Conservation (phyloP, 1,139 yeast species). For the Pichia sp. region DNA sequence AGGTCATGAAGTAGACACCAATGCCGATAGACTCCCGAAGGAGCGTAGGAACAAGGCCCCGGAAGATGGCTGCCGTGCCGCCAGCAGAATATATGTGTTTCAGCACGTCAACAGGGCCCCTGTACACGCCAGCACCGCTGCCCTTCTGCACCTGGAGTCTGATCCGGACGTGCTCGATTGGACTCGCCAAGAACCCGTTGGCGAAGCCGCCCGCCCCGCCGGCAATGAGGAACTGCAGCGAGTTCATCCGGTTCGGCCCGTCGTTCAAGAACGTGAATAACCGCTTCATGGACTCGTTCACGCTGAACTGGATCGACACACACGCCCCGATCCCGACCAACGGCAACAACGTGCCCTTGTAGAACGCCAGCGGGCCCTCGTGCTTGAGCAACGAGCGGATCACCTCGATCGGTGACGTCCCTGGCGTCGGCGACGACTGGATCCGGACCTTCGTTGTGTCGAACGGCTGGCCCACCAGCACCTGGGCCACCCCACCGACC, state of each 20-base stretch:
- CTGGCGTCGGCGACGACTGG: constrained; percentile 76
- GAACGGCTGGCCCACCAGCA: constrained; percentile 92
- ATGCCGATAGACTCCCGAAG: constrained; percentile 81
- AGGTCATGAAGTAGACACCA: constrained; percentile 84
- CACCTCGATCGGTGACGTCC: constrained; percentile 64
- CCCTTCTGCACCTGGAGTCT: constrained; percentile 76
- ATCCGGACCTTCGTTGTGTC: constrained; percentile 90
- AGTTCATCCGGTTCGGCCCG: constrained; percentile 24
- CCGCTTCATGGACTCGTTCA: constrained; percentile 91
- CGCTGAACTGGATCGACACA: constrained; percentile 82
- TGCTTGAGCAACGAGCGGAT: constrained; percentile 61
- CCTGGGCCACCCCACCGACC: constrained; percentile 92
- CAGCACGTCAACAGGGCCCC: constrained; percentile 81
- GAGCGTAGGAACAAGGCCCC: constrained; percentile 77
- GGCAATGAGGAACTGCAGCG: constrained; percentile 64
- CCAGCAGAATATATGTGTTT: constrained; percentile 49
- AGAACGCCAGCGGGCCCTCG: constrained; percentile 76
- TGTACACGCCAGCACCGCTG: constrained; percentile 36
- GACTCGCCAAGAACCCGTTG: constrained; percentile 81
- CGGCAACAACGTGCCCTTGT: constrained; percentile 50
- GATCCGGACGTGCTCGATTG: constrained; percentile 91
- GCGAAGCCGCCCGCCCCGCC: constrained; percentile 91
- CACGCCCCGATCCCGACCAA: constrained; percentile 85
- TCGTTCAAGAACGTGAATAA: constrained; percentile 39
- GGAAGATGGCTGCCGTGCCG: constrained; percentile 57